Evolutionary conservation across 176 grass and related monocot species (phyloP).

Genomic region (Oryza officinalis): DNA sequence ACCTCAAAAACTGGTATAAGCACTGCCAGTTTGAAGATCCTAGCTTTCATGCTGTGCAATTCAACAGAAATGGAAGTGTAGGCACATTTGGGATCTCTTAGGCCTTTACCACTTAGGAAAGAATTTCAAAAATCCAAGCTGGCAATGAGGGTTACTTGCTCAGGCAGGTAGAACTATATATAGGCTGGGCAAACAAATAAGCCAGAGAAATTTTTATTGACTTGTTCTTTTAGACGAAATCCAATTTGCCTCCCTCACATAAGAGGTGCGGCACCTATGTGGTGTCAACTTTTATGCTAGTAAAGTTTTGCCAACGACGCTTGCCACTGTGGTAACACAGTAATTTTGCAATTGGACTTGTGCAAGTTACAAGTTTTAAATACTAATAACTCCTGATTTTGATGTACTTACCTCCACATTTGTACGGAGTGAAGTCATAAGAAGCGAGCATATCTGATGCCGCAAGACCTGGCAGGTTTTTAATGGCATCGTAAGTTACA

Average conservation of each 20-base stretch:
- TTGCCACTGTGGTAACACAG: not conserved
- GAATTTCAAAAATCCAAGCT: not conserved
- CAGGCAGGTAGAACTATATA: no score
- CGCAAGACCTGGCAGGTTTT: slow-evolving; percentile 74
- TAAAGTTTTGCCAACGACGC: slow-evolving; percentile 13
- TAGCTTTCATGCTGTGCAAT: not conserved
- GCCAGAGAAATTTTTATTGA: no score
- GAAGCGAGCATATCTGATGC: slow-evolving; percentile 96
- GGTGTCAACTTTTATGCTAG: slow-evolving; percentile 12
- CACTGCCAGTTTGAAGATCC: not conserved
- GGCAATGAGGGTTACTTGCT: slow-evolving; percentile 1
- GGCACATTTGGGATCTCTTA: not conserved
- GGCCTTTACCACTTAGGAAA: not conserved
- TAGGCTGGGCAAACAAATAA: no score
- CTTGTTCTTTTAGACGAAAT: no score
- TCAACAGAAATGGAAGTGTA: not conserved
- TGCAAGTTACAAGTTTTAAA: slow-evolving; percentile 10
- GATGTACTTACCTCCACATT: slow-evolving; percentile 77
- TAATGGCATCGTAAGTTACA: slow-evolving; percentile 26
- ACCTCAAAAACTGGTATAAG: not conserved
- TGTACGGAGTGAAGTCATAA: slow-evolving; percentile 97
- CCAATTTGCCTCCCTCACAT: no score
- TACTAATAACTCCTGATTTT: not conserved
- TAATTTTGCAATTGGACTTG: slow-evolving; percentile 22
- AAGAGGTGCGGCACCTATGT: no score